A percentile compares a stretch with the other conserved stretches of the same genome.
Conservation (phyloP, 1,139 yeast species). For the Torulaspora pretoriensis region DNA sequence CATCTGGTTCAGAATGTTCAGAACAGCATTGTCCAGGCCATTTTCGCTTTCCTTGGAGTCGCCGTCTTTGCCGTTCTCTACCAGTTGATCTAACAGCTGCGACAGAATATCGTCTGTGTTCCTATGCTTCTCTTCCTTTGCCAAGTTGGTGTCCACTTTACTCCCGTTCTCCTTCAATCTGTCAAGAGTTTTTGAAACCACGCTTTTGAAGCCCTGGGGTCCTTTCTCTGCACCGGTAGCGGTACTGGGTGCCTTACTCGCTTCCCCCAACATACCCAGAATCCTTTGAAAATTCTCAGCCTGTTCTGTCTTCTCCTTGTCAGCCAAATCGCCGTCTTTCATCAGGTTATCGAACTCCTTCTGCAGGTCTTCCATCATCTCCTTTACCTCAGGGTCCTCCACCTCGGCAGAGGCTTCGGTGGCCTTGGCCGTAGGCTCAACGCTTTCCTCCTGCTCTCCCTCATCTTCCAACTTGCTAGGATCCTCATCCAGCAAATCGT, state of each 20-base stretch:
- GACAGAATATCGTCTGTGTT: slow-evolving; percentile 54
- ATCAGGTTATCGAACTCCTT: slow-evolving; percentile 28
- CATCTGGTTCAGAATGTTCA: slow-evolving; percentile 77
- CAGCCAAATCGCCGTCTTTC: slow-evolving; percentile 23
- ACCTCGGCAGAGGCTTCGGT: slow-evolving; percentile 10
- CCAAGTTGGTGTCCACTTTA: slow-evolving; percentile 58
- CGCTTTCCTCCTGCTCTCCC: slow-evolving; percentile 7
- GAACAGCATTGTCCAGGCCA: slow-evolving; percentile 60
- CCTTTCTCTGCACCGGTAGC: slow-evolving; percentile 47
- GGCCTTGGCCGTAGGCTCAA: slow-evolving; percentile 6
- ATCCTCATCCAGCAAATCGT: slow-evolving; percentile 69
- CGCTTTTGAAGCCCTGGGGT: slow-evolving; percentile 51
- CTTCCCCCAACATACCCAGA: slow-evolving; percentile 54
- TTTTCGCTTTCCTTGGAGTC: slow-evolving; percentile 47
- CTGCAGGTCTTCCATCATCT: slow-evolving; percentile 29
- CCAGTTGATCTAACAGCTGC: slow-evolving; percentile 46
- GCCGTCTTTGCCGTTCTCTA: slow-evolving; percentile 37
- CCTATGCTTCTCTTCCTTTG: slow-evolving; percentile 41
- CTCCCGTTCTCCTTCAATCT: slow-evolving; percentile 68
- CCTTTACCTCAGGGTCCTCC: slow-evolving; percentile 25
- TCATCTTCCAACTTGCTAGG: slow-evolving; percentile 54
- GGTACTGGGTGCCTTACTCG: slow-evolving; percentile 45
- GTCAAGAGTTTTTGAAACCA: slow-evolving; percentile 77
- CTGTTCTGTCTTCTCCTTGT: slow-evolving; percentile 41
- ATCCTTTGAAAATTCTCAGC: slow-evolving; percentile 48